Conservation (phyloP, 148 eudicot species). For the Cornus kousa region DNA sequence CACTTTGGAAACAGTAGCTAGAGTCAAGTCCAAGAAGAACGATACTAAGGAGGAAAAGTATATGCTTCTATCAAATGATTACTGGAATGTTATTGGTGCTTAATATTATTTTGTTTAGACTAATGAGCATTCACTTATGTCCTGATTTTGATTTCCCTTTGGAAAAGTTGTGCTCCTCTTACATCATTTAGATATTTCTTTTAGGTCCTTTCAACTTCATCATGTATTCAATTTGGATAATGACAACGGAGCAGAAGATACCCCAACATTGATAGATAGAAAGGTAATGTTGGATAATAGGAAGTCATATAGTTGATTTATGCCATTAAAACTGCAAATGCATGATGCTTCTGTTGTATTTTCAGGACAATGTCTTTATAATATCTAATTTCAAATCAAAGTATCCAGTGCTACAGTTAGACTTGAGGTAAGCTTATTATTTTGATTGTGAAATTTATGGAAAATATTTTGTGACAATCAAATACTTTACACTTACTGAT, state of each 20-base stretch:
- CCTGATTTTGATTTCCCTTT: neutral
- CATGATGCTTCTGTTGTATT: conserved; percentile 14
- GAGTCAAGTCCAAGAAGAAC: conserved; percentile 91
- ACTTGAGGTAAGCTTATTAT: conserved; percentile 53
- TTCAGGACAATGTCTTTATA: conserved; percentile 87
- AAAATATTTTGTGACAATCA: neutral
- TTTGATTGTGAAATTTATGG: neutral
- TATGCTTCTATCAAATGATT: conserved; percentile 16
- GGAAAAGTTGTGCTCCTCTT: neutral
- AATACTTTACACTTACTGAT: neutral
- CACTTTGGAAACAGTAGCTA: conserved; percentile 89
- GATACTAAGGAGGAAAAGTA: conserved; percentile 96
- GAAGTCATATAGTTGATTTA: neutral
- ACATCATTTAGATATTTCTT: conserved; percentile 9
- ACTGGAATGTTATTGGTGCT: neutral
- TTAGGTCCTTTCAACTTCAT: conserved; percentile 78
- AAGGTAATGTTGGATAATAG: conserved; percentile 46
- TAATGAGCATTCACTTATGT: neutral
- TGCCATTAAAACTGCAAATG: neutral
- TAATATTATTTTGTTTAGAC: neutral
- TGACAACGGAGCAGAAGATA: conserved; percentile 78
- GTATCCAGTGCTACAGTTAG: conserved; percentile 83
- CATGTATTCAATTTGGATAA: conserved; percentile 82
- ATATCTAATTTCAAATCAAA: conserved; percentile 88
- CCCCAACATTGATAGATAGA: conserved; percentile 79